Base-by-base conservation (phyloP, 805 yeast species). In the Clavispora asparagi region DNA sequence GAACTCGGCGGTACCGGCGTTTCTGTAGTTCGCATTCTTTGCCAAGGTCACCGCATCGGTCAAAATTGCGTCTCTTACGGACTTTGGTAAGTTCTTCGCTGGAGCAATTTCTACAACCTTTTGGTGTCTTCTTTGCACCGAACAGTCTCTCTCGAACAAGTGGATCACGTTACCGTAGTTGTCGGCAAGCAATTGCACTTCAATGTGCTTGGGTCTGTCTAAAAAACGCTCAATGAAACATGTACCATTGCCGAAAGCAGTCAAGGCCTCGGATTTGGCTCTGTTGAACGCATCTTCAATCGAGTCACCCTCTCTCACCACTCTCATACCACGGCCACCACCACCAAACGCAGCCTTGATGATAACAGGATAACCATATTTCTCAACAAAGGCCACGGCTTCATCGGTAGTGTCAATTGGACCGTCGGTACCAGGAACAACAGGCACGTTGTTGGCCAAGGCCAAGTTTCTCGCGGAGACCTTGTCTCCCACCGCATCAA, bases 321-420 rank as follows among this genome's bases (percentile, higher is more conserved):
- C 99, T 74, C 99, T 84, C 98, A 92, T 94, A 79, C 99, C 99
- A 73, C 98, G 83, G 64, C 99, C 99, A 77, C 99, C 99, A 73
- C 99, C 99, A 67, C 99, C 99, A 63, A 87, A 94, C 33, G 99
- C 99, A 40, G 99, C 99, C 72, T 92, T 92, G 71, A 92, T 90
- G 70, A 92, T 92, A 41, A 94, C 98, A 8, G 99, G 99, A 71
- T 67, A 91, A 29, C 99, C 99, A 67, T 92, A 78, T 70, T 89
- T 62, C 39, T 71, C 79, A 32, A 91, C 97, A 62, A 92, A 92
- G 8, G 65, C 83, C 53, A 71, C 59, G 30, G 98, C 98, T 60
- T 92, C 89, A 47, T 76, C 83, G 23, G 83, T 83, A 26, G 77
- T 60, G 48, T 83, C 91, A 63, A 94, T 90, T 52, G 99, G 98